Base-by-base conservation (phyloP, 2,329 filamentous ascomycete genomes). In the Cryphonectria carpinicola region DNA sequence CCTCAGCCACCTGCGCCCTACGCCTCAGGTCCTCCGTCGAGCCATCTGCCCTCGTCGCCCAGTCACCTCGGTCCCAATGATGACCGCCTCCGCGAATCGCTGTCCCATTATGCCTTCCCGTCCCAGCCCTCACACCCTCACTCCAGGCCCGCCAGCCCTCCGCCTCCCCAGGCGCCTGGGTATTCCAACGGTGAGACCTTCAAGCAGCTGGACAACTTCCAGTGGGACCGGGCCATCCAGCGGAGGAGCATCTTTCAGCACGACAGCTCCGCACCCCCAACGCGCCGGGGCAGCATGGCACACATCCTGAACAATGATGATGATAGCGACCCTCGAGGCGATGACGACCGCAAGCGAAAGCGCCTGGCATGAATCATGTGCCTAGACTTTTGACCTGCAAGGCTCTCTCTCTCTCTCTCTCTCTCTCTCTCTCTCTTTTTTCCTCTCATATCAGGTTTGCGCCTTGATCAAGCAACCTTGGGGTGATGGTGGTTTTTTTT, bases 311-410 rank as follows among this genome's bases (percentile, higher is more conserved):
- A 89, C 75, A 81, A 85, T 52, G 84, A 86, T 7, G 85, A 88
- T 39, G 87, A 88, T 69, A 86, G 86, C 62, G 86, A 87, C 60
- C 81, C 81, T 0, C 80, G 87, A 43, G 86, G 85, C 32, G 87
- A 89, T 32, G 87, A 88, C 14, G 87, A 89, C 74, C 82, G 87
- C 61, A 91, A 91, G 78, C 84, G 89, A 70, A 90, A 90, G 79
- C 84, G 89, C 68, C 80, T 90, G 74, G 68, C 43, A 19, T 71
- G 32, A 65, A 10, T n/a, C 10, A 25, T 32, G 19, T 28, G n/a
- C 52, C 25, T 56, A 8, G n/a, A 49, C 22, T n/a, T 22, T n/a
- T 10, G 52, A 28, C 3, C 52, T 14, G 6, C 19, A 17, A 28
- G 14, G 5, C 52, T 56, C 11, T 28, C 3, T 25, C 4, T 32